Evolutionary conservation across 768 basidiomycete species (phyloP).

Genomic region (Termitomyces sp.): DNA sequence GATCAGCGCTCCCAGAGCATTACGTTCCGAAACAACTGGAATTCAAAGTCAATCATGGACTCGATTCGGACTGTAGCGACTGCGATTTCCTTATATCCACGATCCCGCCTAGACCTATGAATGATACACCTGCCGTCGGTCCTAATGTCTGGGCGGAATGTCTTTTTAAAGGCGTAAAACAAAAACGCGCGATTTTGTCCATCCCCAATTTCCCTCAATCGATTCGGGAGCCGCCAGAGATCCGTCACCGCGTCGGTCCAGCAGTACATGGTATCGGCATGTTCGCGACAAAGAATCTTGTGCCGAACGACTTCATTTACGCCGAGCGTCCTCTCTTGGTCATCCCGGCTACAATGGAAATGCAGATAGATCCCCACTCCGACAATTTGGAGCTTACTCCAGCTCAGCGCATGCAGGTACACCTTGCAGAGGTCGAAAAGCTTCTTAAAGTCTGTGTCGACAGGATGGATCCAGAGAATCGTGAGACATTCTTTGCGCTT

Average conservation of each 20-base stretch:
- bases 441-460: slow-evolving; percentile 13
- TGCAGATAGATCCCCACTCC: background rate
- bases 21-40: background rate
- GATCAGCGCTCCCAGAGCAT: background rate
- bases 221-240: background rate
- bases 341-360: background rate
- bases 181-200: background rate
- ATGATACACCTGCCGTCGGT: background rate
- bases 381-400: background rate
- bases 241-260: background rate
- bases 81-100: background rate
- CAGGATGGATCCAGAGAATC: slow-evolving; percentile 20
- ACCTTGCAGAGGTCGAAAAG: slow-evolving; percentile 1
- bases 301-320: slow-evolving; percentile 28
- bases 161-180: background rate
- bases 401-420: background rate
- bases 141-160: background rate
- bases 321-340: slow-evolving; percentile 27
- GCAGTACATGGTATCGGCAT: slow-evolving; percentile 23
- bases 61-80: background rate
- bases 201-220: background rate
- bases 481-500: slow-evolving; percentile 23
- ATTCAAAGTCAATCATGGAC: background rate
- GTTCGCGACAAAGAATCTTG: slow-evolving; percentile 20
- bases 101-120: background rate